These are phyloP conservation scores for Eragrostis tef DNA, from an alignment of 202 grass and related monocot species.

Conservation along the genomic window DNA sequence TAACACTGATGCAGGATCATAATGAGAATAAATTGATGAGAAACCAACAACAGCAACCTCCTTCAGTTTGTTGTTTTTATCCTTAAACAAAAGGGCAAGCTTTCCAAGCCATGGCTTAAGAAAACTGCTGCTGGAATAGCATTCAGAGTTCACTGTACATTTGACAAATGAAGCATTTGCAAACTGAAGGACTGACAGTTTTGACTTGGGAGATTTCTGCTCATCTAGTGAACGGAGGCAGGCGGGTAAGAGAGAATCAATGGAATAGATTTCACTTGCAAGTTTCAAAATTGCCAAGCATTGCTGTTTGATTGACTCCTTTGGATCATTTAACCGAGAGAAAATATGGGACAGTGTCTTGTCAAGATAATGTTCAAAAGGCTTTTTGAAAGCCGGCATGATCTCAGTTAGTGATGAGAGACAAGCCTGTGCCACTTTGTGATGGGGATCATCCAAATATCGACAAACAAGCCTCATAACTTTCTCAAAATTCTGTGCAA, in stretches of 20 bases:
- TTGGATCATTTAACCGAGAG: conserved; percentile 74
- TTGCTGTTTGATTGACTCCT: conserved; percentile 78
- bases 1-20: conserved; percentile 67
- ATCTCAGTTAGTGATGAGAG: conserved; percentile 78
- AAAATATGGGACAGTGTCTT: conserved; percentile 76
- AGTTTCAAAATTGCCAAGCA: conserved; percentile 67
- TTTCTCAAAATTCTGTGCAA: conserved; percentile 89
- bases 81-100: conserved; percentile 65
- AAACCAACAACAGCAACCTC: conserved; percentile 66
- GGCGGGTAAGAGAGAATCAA: conserved; percentile 85
- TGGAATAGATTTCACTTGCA: conserved; percentile 67
- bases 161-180: conserved; percentile 83
- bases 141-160: conserved; percentile 66
- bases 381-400: conserved; percentile 73
- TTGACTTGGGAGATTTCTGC: conserved; percentile 80
- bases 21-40: conserved; percentile 82
- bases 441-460: conserved; percentile 87
- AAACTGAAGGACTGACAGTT: conserved; percentile 73
- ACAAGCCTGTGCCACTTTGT: conserved; percentile 84
- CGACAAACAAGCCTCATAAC: conserved; percentile 85
- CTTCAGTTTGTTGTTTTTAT: conserved; percentile 86
- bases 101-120: conserved; percentile 95
- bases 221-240: conserved; percentile 83
- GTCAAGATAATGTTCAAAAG: conserved; percentile 81
- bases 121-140: conserved; percentile 65